Base-by-base conservation (phyloP, 2,329 filamentous ascomycete species). In the Trichoderma polysporum region DNA sequence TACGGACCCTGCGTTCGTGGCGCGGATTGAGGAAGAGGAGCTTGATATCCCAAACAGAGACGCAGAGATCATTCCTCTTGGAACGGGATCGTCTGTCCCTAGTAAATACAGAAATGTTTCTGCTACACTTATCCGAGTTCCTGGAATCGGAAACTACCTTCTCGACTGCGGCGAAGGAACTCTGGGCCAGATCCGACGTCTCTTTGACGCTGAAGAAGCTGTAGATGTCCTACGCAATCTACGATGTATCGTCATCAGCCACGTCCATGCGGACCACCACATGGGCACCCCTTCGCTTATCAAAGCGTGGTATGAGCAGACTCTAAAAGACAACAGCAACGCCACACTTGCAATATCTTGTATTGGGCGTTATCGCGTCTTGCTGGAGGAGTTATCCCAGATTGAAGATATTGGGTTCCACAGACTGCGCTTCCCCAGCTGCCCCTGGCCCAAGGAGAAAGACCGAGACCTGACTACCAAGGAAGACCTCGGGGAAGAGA, bases 41-140 rank as follows among this genome's bases (percentile, higher is more conserved):
- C 79, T 84, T n/a, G 86, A 89, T 68, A 86, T 97, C 2, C 91
- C 91, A 2, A 87, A 88, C 70, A 84, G 86, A 37, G 90, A 97
- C 72, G 88, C 90, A 0, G 93, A 97, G 77, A 87, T 99, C 57
- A 90, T 94, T 45, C 88, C 93, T 1, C 85, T 99, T 0, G 95
- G 95, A 6, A 99, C 95, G 2, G 95, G 95, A 9, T 98, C 94
- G 3, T 91, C 94, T 0, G 76, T 91, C 17, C 95, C 95, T 1
- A 97, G 93, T 37, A 96, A 96, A 76, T 95, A 97, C 77, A 91
- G 95, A 73, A 99, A 98, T 76, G 95, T 99, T 22, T 97, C 94
- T 12, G 89, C 90, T 2, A 97, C 94, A 0, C 83, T 99, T 4
- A 80, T 99, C 52, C 87, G 91, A 15, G 90, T 97, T 3, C 95